A percentile compares a stretch with the other conserved stretches of the same genome.
phyloP scores from a whole-genome alignment of 2,329 filamentous ascomycete genomes.

The Calonectria pseudoreteaudii region DNA sequence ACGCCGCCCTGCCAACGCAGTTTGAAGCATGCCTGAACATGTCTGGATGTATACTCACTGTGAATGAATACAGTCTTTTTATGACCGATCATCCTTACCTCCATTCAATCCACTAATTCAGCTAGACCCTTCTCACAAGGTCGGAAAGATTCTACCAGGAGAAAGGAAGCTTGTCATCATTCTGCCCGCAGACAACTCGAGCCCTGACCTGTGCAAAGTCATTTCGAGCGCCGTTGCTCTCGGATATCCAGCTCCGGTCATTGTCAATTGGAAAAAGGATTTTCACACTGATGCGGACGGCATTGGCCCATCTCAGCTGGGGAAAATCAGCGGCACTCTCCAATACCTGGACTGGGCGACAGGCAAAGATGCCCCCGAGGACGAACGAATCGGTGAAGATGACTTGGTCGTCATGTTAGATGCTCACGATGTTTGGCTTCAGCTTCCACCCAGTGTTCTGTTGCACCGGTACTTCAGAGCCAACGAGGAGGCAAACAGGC shows the following conservation, averaged over 20 bases:
- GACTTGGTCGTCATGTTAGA: conserved; percentile 46
- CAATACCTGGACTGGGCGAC: conserved; percentile 42
- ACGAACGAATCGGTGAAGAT: conserved; percentile 38
- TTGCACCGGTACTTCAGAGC: conserved; percentile 41
- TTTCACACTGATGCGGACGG: conserved; percentile 37
- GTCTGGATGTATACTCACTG: neutral
- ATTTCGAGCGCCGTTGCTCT: conserved; percentile 41
- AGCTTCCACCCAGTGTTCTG: conserved; percentile 45
- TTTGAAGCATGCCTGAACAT: neutral
- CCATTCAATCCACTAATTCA: neutral
- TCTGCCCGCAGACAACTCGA: conserved; percentile 40
- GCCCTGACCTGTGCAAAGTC: conserved; percentile 46
- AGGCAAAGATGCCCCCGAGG: conserved; percentile 20
- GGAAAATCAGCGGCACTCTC: conserved; percentile 46
- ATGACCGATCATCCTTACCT: neutral
- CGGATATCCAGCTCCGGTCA: conserved; percentile 45
- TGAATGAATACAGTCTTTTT: neutral
- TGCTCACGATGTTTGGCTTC: conserved; percentile 48
- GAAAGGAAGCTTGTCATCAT: conserved; percentile 40
- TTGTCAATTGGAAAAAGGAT: conserved; percentile 47
- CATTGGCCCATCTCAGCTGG: conserved; percentile 42
- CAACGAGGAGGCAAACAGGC: conserved; percentile 37
- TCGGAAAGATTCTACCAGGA: conserved; percentile 3
- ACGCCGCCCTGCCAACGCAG: neutral
- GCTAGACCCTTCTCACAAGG: neutral